A percentile compares a stretch with the other conserved stretches of the same genome.
These are phyloP conservation scores for Kuraishia molischiana DNA, from an alignment of 805 yeast genomes.

Conservation along the genomic window DNA sequence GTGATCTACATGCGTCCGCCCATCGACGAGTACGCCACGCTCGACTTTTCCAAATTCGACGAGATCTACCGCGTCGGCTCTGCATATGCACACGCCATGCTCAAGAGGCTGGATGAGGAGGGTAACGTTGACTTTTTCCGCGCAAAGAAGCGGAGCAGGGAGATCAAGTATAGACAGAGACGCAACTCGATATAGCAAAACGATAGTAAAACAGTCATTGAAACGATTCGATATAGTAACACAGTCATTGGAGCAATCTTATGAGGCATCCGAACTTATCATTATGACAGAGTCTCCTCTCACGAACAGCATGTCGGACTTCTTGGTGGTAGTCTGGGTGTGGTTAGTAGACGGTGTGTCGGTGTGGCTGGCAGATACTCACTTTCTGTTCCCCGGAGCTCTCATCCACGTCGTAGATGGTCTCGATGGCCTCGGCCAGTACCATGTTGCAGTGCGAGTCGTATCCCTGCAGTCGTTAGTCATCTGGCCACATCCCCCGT, in stretches of 20 bases:
- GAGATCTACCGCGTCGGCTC: conserved; percentile 80
- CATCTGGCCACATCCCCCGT: too few relatives aligned
- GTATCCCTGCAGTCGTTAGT: conserved; percentile 44
- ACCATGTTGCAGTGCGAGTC: conserved; percentile 97
- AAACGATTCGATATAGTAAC: conserved; percentile 3
- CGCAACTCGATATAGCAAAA: conserved; percentile 69
- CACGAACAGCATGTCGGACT: conserved; percentile 83
- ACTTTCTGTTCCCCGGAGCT: conserved; percentile 32
- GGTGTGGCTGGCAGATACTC: conserved; percentile 4
- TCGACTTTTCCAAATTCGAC: conserved; percentile 87
- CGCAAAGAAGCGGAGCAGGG: conserved; percentile 27
- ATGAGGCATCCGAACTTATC: conserved; percentile 22
- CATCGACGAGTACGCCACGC: conserved; percentile 81
- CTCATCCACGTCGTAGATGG: conserved; percentile 50
- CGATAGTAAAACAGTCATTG: too few relatives aligned
- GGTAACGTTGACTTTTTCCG: conserved; percentile 56
- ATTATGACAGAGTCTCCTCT: conserved; percentile 97
- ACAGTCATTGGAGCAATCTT: background rate
- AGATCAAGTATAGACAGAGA: conserved; percentile 29
- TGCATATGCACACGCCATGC: conserved; percentile 52
- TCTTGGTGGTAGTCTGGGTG: conserved; percentile 35
- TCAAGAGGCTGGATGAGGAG: conserved; percentile 40
- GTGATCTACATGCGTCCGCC: conserved; percentile 90
- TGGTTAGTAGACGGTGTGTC: conserved; percentile 2
- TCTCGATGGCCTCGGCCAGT: conserved; percentile 85